Base-by-base conservation (phyloP, 345 rosid species). In the Hirschfeldia incana region DNA sequence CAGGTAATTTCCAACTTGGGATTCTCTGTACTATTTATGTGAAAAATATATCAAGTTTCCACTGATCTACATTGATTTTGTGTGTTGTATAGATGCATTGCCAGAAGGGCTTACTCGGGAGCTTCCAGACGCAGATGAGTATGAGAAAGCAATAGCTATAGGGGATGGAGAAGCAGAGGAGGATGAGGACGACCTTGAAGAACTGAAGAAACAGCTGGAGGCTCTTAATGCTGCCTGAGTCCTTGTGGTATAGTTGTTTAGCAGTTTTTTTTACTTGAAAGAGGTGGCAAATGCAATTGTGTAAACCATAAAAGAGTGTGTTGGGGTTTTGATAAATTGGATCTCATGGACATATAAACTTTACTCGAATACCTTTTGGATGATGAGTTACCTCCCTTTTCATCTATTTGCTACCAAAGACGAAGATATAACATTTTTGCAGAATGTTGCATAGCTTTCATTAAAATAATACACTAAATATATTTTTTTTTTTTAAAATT, bases 31-130 rank as follows among this genome's bases (percentile, higher is more conserved):
- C 4, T 26, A 49, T 69, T 6, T 6, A 64, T 51, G 17, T 37
- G 36, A 66, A 17, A 55, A 4, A 8, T 66, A 32, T 72, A 21
- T 59, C 17, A 51, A 62, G 39, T 6, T n/a, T 16, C 74, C 21
- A 6, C 1, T 36, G 55, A 16, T 46, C 60, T 10, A 55, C 21
- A 21, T 21, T 21, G 21, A 21, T 6, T 53, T 0, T 63, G 76
- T 69, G 71, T 13, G 49, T 49, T 53, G 26, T 16, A 49, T 87
- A 91, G 99, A 80, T 81, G 73, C 86, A 62, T 91, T 91, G 72
- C 99, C 99, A 0, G 94, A 90, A 81, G 99, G 99, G 81, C 93
- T 95, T 55, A 82, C 88, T 6, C 91, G 69, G 4, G 98, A 95
- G 88, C 96, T 93, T 53, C 98, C 99, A 62, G 85, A 61, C 13